These are phyloP conservation scores for Teratosphaeria zuluensis DNA, from an alignment of 2,329 filamentous ascomycete species.

Conservation along the genomic window DNA sequence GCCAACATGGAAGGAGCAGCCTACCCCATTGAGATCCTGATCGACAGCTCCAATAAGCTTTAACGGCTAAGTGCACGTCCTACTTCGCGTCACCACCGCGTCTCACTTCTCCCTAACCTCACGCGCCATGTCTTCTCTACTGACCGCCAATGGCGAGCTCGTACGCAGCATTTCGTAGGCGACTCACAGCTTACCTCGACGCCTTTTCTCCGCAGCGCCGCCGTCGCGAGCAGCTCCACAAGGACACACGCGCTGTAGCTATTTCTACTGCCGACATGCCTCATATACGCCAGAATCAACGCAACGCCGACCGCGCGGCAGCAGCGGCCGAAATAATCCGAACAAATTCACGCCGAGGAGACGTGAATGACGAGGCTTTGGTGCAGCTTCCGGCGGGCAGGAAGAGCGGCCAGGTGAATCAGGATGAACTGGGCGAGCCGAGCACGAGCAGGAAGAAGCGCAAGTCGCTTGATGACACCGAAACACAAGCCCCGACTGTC, in stretches of 20 bases:
- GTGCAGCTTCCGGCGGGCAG: not conserved
- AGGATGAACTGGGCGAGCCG: not conserved
- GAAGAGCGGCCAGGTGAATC: not conserved
- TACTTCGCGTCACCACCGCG: not conserved
- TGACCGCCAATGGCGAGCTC: not conserved
- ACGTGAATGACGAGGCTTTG: not conserved
- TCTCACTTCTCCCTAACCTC: not conserved
- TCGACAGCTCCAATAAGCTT: not conserved
- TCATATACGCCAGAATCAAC: not conserved
- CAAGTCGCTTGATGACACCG: not conserved
- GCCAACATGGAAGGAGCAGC: not conserved
- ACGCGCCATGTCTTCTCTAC: not conserved
- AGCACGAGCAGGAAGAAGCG: not conserved
- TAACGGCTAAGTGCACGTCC: not conserved
- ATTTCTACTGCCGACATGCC: not conserved
- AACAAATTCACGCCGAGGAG: not conserved
- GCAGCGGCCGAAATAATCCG: not conserved
- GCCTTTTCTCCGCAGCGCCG: not conserved
- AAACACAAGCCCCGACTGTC: not conserved
- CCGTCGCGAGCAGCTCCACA: not conserved
- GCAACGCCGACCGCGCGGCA: not conserved
- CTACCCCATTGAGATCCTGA: not conserved
- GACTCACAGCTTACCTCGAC: not conserved
- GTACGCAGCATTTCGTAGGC: not conserved
- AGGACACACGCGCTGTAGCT: not conserved